phyloP scores from a whole-genome alignment of 1,284 basidiomycete species.

The Inonotus hispidus region DNA sequence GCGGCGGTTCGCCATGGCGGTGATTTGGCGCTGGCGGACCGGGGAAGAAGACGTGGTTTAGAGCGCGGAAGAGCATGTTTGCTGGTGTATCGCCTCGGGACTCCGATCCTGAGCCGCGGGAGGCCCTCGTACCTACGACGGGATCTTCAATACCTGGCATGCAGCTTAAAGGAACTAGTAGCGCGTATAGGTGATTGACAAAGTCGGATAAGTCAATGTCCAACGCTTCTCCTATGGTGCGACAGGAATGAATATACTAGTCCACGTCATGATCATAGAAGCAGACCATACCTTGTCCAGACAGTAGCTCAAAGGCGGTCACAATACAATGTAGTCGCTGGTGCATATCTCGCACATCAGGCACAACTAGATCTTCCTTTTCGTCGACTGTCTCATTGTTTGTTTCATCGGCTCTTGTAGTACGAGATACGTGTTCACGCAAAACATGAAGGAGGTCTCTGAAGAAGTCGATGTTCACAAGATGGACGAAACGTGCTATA shows the following conservation, averaged over 20 bases:
- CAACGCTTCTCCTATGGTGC: conserved; percentile 76
- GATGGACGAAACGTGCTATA: conserved; percentile 89
- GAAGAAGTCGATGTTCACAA: conserved; percentile 99
- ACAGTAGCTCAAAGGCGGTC: conserved; percentile 93
- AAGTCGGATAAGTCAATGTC: conserved; percentile 95
- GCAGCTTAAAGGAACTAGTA: conserved; percentile 58
- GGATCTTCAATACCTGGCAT: conserved; percentile 43
- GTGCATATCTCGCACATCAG: conserved; percentile 39
- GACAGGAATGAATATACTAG: neutral
- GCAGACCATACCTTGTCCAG: conserved; percentile 76
- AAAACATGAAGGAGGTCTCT: conserved; percentile 89
- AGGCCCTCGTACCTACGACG: conserved; percentile 20
- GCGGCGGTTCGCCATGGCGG: conserved; percentile 82
- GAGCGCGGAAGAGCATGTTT: conserved; percentile 82
- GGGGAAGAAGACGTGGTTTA: conserved; percentile 76
- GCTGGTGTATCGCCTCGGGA: conserved; percentile 37
- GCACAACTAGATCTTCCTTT: conserved; percentile 30
- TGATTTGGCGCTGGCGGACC: conserved; percentile 45
- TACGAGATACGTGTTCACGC: conserved; percentile 66
- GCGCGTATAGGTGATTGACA: conserved; percentile 68
- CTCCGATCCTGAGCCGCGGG: conserved; percentile 23
- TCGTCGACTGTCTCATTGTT: conserved; percentile 33
- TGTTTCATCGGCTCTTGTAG: conserved; percentile 26
- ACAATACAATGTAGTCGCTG: conserved; percentile 83
- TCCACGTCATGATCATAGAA: neutral